Conservation (phyloP, 2,329 filamentous ascomycete genomes). For the Fusarium sororula region DNA sequence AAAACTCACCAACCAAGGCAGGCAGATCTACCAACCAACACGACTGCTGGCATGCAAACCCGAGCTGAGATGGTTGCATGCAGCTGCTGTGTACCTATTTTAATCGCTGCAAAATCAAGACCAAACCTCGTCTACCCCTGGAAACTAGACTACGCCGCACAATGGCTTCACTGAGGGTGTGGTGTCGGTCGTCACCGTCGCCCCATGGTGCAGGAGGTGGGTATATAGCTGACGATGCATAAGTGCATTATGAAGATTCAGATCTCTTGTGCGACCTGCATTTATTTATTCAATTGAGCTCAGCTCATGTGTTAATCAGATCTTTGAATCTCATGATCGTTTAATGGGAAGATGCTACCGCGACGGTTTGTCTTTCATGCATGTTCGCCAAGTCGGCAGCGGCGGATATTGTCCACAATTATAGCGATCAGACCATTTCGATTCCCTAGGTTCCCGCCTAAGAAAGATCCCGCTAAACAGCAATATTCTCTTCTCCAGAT, state of each 20-base stretch:
- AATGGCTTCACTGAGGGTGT: background rate
- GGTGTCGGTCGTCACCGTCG: constrained; percentile 2
- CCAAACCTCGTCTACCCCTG: constrained; percentile 7
- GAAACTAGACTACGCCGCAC: background rate
- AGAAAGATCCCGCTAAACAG: background rate
- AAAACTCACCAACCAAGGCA: background rate
- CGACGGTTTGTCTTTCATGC: background rate
- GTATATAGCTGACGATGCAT: constrained; percentile 3
- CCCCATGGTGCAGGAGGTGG: background rate
- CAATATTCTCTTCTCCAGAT: background rate
- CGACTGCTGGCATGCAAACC: background rate
- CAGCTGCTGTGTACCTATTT: background rate
- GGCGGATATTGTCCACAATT: constrained; percentile 17
- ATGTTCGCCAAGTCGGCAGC: constrained; percentile 33
- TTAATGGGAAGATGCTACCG: background rate
- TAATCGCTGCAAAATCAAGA: background rate
- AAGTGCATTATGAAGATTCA: background rate
- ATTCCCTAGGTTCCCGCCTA: background rate
- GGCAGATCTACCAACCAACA: background rate
- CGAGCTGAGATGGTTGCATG: constrained; percentile 24
- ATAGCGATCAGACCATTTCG: constrained; percentile 5
- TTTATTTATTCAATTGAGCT: background rate
- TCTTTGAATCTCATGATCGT: background rate
- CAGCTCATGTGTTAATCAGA: background rate
- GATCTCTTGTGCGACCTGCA: background rate